These are phyloP conservation scores for Kluyveromyces nonfermentans DNA, from an alignment of 805 yeast genomes.

Conservation along the genomic window DNA sequence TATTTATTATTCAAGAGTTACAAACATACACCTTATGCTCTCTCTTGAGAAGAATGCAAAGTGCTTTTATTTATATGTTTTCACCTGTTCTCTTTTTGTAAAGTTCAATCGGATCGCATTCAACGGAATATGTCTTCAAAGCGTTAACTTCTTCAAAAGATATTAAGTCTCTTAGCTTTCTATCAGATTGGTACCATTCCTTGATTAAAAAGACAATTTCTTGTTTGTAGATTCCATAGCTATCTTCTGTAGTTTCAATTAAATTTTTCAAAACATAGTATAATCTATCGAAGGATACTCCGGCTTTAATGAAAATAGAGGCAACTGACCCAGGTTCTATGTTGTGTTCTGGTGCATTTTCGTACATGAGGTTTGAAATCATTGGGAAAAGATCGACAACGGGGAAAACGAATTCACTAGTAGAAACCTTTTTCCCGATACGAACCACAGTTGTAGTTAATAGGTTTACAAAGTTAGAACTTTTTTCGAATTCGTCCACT, in stretches of 20 bases:
- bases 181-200: slow-evolving; percentile 58
- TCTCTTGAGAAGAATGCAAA: neutral
- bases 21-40: neutral
- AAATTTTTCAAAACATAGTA: slow-evolving; percentile 56
- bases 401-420: slow-evolving; percentile 75
- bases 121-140: slow-evolving; percentile 39
- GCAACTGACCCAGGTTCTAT: slow-evolving; percentile 43
- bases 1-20: neutral
- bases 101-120: slow-evolving; percentile 48
- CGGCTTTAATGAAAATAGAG: slow-evolving; percentile 54
- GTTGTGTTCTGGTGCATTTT: slow-evolving; percentile 32
- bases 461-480: slow-evolving; percentile 29
- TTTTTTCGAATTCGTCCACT: slow-evolving; percentile 22
- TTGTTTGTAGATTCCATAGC: slow-evolving; percentile 38
- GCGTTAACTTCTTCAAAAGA: slow-evolving; percentile 36
- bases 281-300: slow-evolving; percentile 53
- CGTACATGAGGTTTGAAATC: slow-evolving; percentile 47
- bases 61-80: slow-evolving; percentile 11
- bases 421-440: slow-evolving; percentile 55
- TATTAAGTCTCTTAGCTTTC: slow-evolving; percentile 50
- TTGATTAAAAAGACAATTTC: slow-evolving; percentile 60
- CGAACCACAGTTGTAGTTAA: slow-evolving; percentile 32
- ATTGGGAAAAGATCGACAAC: slow-evolving; percentile 59
- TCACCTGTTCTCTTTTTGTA: slow-evolving; percentile 36
- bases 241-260: slow-evolving; percentile 51